phyloP scores from a whole-genome alignment of 768 basidiomycete species.

The Trametes villosa region DNA sequence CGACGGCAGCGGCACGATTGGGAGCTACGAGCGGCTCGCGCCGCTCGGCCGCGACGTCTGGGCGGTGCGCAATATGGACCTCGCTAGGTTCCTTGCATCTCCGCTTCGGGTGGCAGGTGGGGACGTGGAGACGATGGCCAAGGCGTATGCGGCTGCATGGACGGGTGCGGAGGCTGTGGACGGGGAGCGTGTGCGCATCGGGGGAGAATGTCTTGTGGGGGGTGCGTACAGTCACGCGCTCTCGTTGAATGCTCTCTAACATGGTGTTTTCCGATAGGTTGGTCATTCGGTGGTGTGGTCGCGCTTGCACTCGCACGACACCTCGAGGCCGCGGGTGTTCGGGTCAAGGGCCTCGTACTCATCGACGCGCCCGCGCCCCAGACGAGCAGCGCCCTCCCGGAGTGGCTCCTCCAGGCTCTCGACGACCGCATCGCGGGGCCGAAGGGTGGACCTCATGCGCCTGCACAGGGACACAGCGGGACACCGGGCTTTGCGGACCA shows the following conservation, averaged over 20 bases:
- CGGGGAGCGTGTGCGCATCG: slow-evolving; percentile 31
- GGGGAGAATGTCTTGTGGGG: slow-evolving; percentile 52
- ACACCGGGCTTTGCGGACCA: slow-evolving; percentile 11
- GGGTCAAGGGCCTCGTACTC: slow-evolving; percentile 60
- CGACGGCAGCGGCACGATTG: slow-evolving; percentile 69
- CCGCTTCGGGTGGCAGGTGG: background rate
- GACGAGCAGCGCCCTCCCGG: slow-evolving; percentile 55
- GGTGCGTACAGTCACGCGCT: slow-evolving; percentile 43
- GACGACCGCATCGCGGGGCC: slow-evolving; percentile 18
- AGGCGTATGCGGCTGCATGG: slow-evolving; percentile 37
- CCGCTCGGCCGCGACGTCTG: slow-evolving; percentile 57
- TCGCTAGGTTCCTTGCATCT: background rate
- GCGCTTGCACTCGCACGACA: slow-evolving; percentile 67
- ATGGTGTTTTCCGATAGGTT: slow-evolving; percentile 48
- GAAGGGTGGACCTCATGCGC: too few relatives aligned
- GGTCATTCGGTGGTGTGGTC: slow-evolving; percentile 79
- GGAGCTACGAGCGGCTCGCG: slow-evolving; percentile 48
- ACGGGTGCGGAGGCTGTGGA: slow-evolving; percentile 3
- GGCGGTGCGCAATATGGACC: slow-evolving; percentile 59
- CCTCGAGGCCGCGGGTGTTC: slow-evolving; percentile 47
- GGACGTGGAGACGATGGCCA: slow-evolving; percentile 25
- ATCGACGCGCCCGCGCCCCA: slow-evolving; percentile 70
- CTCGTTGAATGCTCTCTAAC: background rate
- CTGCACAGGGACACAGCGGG: too few relatives aligned
- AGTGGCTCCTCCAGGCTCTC: slow-evolving; percentile 49